Base-by-base conservation (phyloP, 441 rosid genomes). In the Hura crepitans region DNA sequence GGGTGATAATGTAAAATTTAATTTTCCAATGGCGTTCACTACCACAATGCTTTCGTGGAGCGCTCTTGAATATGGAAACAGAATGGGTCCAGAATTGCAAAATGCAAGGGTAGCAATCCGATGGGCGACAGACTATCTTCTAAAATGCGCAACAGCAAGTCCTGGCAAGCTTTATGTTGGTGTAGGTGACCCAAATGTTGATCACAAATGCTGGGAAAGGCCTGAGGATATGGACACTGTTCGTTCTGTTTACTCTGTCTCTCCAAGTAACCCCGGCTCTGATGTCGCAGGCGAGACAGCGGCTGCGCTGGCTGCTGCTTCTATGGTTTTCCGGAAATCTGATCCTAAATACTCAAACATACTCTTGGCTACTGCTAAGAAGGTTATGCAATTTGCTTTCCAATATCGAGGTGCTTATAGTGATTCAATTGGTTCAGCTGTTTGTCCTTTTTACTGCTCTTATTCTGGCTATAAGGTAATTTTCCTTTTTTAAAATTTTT, bases 231-330 rank as follows among this genome's bases (percentile, higher is more conserved):
- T 92, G 97, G 89, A 91, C 67, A 92, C 96, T 0, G 85, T 77
- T 71, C 77, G 97, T 14, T 66, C 74, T 33, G 97, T 93, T 17
- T 92, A 85, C 79, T 72, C 83, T 66, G 81, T 92, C 65, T 90
- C 90, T 66, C 75, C 87, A 1, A 88, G 85, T 64, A 92, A 81
- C 58, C 97, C 97, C n/a, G 96, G 97, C 13, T 92, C 97, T 17
- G 97, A 88, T 74, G 92, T 92, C 0, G 93, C 97, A 11, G 97
- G 90, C 1, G 97, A 92, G 78, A 92, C 91, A 1, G 92, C 97
- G 6, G 97, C 97, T 0, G 94, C 97, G 0, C 79, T 92, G 83
- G 97, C 97, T 4, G 89, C 96, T 12, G 94, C 97, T 10, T 88
- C 97, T 0, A 79, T 92, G 50, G 96, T 92, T 9, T 92, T 92